Evolutionary conservation across 768 basidiomycete genomes (phyloP).

Genomic region (Coprinopsis cinerea): DNA sequence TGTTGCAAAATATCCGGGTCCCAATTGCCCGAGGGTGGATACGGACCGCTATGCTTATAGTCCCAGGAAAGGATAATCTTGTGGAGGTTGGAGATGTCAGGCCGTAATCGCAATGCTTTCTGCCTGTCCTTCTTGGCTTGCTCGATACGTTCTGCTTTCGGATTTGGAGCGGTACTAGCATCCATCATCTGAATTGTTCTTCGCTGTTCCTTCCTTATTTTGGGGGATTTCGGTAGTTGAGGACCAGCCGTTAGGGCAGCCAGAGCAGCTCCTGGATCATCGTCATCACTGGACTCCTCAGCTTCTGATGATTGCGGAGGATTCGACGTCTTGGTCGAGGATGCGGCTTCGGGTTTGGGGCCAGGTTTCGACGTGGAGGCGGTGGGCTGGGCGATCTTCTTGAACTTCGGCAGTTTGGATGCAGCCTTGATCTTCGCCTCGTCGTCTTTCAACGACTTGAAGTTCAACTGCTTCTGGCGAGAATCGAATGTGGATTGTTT

Average conservation of each 20-base stretch:
- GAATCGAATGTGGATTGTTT: not conserved
- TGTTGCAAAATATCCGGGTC: conserved; percentile 19
- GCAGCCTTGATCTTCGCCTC: not conserved
- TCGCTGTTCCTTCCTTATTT: conserved; percentile 48
- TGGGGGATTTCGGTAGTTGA: conserved; percentile 56
- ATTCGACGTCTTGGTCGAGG: not conserved
- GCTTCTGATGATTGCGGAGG: conserved; percentile 27
- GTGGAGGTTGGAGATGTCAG: conserved; percentile 77
- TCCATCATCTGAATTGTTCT: conserved; percentile 62
- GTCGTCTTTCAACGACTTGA: not conserved
- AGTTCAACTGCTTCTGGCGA: not conserved
- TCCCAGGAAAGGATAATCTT: conserved; percentile 80
- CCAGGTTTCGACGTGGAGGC: not conserved
- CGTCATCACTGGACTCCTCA: conserved; percentile 25
- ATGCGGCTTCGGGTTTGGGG: not conserved
- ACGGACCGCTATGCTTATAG: conserved; percentile 59
- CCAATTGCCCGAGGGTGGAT: conserved; percentile 50
- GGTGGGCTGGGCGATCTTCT: not conserved
- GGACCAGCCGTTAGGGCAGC: conserved; percentile 44
- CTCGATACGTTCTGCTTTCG: conserved; percentile 43
- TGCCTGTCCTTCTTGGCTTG: conserved; percentile 45
- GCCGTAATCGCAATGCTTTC: conserved; percentile 66
- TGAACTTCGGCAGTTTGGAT: not conserved
- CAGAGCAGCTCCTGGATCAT: conserved; percentile 37
- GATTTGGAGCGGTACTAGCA: conserved; percentile 38